phyloP scores from a whole-genome alignment of 257 asterid species.

The Asclepias syriaca region DNA sequence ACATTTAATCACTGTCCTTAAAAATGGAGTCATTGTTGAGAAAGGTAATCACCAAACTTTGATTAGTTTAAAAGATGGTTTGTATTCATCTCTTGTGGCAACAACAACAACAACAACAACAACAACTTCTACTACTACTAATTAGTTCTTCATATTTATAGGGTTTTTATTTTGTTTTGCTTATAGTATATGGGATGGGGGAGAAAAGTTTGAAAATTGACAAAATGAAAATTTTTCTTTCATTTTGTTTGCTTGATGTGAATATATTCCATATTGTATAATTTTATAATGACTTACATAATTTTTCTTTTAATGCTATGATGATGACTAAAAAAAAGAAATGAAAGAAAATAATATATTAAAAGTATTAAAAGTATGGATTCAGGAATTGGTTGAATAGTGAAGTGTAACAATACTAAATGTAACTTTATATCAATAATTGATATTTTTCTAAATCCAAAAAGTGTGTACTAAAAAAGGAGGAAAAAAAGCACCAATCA shows the following conservation, averaged over 20 bases:
- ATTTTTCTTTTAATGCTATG: no score
- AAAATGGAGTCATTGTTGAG: conserved; percentile 7
- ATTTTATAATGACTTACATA: no score
- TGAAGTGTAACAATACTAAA: no score
- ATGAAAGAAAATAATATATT: no score
- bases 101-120: background rate
- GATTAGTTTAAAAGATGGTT: background rate
- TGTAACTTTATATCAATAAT: no score
- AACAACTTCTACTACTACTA: background rate
- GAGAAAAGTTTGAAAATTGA: background rate
- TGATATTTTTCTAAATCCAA: background rate
- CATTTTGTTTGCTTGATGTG: background rate
- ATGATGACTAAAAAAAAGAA: no score
- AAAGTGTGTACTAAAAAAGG: background rate
- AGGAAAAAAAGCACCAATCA: background rate
- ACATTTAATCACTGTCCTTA: conserved; percentile 2
- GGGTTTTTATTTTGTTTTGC: no score
- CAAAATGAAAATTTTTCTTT: background rate
- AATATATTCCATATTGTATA: no score
- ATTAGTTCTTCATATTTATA: background rate
- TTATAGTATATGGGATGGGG: no score
- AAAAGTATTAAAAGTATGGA: no score
- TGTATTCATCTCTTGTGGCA: conserved; percentile 1
- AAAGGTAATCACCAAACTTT: conserved; percentile 10
- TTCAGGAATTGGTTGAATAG: no score